Conservation (phyloP, 371 early-diverging fungal species). For the Capillidium rhysosporum region DNA sequence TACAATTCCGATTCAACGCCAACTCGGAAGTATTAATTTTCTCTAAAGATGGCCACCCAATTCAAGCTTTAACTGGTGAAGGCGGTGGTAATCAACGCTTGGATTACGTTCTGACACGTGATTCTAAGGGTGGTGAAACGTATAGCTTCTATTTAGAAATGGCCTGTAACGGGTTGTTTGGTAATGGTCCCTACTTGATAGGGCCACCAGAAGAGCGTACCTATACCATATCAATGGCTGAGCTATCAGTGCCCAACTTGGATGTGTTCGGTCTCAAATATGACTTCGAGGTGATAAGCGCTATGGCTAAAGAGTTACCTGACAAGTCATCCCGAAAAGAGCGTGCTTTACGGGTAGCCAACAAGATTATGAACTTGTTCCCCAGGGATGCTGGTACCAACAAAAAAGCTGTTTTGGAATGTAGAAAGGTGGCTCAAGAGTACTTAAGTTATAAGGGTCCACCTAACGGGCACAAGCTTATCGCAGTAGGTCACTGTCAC, state of each 20-base stretch:
- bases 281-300: slow-evolving; percentile 58
- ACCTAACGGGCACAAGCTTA: slow-evolving; percentile 32
- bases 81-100: slow-evolving; percentile 36
- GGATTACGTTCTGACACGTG: slow-evolving; percentile 45
- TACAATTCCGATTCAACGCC: slow-evolving; percentile 65
- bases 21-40: slow-evolving; percentile 77
- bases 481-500: slow-evolving; percentile 74
- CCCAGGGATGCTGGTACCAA: slow-evolving; percentile 12
- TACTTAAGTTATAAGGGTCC: slow-evolving; percentile 45
- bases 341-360: slow-evolving; percentile 62
- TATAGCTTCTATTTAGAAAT: slow-evolving; percentile 66
- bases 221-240: slow-evolving; percentile 22
- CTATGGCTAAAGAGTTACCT: slow-evolving; percentile 57
- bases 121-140: slow-evolving; percentile 35
- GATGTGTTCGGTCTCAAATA: slow-evolving; percentile 41
- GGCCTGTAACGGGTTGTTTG: slow-evolving; percentile 88
- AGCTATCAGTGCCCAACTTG: slow-evolving; percentile 45
- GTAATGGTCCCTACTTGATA: slow-evolving; percentile 25
- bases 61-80: slow-evolving; percentile 82
- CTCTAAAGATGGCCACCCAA: slow-evolving; percentile 53
- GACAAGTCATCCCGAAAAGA: slow-evolving; percentile 36
- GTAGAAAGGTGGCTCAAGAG: slow-evolving; percentile 25
- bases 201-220: slow-evolving; percentile 46
- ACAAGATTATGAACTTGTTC: slow-evolving; percentile 60
- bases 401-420: slow-evolving; percentile 22